Conservation (phyloP, 441 rosid genomes). For the Pelargonium citronellum region DNA sequence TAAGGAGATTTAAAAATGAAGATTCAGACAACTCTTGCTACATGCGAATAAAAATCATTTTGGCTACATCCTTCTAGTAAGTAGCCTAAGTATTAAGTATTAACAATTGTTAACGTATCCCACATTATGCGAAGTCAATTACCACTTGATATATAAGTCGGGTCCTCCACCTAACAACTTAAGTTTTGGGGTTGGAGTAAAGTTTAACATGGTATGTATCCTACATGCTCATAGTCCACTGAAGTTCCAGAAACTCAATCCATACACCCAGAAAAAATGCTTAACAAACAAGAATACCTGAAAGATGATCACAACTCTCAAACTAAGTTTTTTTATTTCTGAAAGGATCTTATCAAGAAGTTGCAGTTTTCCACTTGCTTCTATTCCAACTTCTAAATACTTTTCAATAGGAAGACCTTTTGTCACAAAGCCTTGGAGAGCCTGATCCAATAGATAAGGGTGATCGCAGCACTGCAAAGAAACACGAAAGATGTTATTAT, state of each 20-base stretch:
- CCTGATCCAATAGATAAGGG: constrained; percentile 59
- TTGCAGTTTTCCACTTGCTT: constrained; percentile 83
- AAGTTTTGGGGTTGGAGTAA: not conserved
- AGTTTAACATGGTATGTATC: not conserved
- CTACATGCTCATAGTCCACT: not conserved
- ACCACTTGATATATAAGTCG: not conserved
- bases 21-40: not conserved
- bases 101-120: too few relatives aligned
- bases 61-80: not conserved
- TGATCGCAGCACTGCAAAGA: constrained; percentile 82
- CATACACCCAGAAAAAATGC: constrained; percentile 1
- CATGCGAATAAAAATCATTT: not conserved
- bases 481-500: not conserved
- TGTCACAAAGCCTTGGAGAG: constrained; percentile 31
- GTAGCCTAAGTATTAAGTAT: not conserved
- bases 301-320: constrained; percentile 70
- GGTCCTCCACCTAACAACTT: not conserved
- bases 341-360: constrained; percentile 70
- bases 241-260: not conserved
- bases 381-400: constrained; percentile 60
- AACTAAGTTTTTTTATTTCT: constrained; percentile 46
- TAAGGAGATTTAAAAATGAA: not conserved
- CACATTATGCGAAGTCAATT: not conserved
- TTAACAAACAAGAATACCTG: constrained; percentile 50
- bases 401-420: constrained; percentile 37